These are phyloP conservation scores for Fraxinus dipetala DNA, from an alignment of 305 asterid species.

Conservation along the genomic window DNA sequence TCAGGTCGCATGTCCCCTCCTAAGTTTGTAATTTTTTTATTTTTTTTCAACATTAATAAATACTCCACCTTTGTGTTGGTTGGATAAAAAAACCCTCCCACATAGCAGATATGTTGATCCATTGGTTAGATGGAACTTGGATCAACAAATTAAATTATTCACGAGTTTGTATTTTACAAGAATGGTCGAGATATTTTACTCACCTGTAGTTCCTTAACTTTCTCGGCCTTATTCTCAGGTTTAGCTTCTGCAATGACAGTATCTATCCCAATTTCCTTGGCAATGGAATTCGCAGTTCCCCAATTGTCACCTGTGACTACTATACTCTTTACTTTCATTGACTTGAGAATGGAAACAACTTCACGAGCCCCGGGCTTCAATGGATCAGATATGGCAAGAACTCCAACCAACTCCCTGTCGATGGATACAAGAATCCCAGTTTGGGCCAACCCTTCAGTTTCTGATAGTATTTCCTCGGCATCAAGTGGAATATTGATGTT, in stretches of 20 bases:
- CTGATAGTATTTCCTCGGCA: conserved; percentile 64
- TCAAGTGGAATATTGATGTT: conserved; percentile 43
- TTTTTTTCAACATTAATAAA: background rate
- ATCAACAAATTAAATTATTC: background rate
- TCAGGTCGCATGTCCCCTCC: background rate
- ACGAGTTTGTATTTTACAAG: background rate
- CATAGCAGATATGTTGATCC: background rate
- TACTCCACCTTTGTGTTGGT: background rate
- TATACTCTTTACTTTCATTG: conserved; percentile 59
- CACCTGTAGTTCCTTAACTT: conserved; percentile 79
- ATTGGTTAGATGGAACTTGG: background rate
- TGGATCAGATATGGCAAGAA: conserved; percentile 73
- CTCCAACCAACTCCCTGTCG: conserved; percentile 53
- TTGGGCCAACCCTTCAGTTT: conserved; percentile 59
- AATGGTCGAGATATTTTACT: background rate
- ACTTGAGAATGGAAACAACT: conserved; percentile 60
- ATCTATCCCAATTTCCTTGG: conserved; percentile 71
- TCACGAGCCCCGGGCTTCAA: conserved; percentile 71
- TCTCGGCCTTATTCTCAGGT: conserved; percentile 80
- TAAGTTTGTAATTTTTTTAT: background rate
- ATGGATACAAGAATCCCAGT: conserved; percentile 73
- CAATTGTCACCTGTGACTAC: conserved; percentile 82
- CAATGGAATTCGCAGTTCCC: conserved; percentile 82
- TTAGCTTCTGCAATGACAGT: conserved; percentile 66
- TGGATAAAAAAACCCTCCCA: background rate